These are phyloP conservation scores for Ambrosia artemisiifolia DNA, from an alignment of 129 eudicot genomes.

Conservation along the genomic window DNA sequence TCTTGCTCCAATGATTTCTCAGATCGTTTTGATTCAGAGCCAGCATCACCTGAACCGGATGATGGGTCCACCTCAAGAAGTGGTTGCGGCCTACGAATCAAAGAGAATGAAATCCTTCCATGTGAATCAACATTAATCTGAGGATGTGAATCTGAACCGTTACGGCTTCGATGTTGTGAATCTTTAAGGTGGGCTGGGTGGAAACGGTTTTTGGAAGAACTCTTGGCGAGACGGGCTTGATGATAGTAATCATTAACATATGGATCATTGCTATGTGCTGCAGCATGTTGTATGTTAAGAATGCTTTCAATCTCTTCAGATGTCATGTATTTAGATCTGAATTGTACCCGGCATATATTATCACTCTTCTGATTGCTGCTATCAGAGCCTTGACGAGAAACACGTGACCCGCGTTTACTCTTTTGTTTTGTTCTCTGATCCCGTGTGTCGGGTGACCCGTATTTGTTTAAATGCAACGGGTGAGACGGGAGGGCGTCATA, in stretches of 20 bases:
- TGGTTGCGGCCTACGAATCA: conserved; percentile 79
- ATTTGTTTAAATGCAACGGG: conserved; percentile 51
- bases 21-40: conserved; percentile 49
- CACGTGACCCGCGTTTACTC: conserved; percentile 50
- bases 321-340: conserved; percentile 90
- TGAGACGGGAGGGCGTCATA: conserved; percentile 50
- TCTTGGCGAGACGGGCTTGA: conserved; percentile 81
- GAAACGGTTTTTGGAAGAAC: conserved; percentile 53
- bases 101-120: conserved; percentile 76
- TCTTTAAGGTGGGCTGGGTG: conserved; percentile 72
- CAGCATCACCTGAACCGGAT: conserved; percentile 59
- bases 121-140: conserved; percentile 71
- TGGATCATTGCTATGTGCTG: conserved; percentile 82
- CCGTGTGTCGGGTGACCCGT: conserved; percentile 51
- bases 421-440: conserved; percentile 55
- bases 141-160: conserved; percentile 62
- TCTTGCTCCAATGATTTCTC: conserved; percentile 85
- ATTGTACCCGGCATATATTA: conserved; percentile 42
- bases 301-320: conserved; percentile 85
- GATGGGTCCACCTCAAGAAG: conserved; percentile 72
- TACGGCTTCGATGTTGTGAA: conserved; percentile 54
- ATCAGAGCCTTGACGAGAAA: conserved; percentile 74
- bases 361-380: conserved; percentile 58
- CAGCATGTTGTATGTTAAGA: conserved; percentile 84
- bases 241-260: conserved; percentile 90